phyloP scores from a whole-genome alignment of 2,329 filamentous ascomycete genomes.

The Curvularia hawaiiensis region DNA sequence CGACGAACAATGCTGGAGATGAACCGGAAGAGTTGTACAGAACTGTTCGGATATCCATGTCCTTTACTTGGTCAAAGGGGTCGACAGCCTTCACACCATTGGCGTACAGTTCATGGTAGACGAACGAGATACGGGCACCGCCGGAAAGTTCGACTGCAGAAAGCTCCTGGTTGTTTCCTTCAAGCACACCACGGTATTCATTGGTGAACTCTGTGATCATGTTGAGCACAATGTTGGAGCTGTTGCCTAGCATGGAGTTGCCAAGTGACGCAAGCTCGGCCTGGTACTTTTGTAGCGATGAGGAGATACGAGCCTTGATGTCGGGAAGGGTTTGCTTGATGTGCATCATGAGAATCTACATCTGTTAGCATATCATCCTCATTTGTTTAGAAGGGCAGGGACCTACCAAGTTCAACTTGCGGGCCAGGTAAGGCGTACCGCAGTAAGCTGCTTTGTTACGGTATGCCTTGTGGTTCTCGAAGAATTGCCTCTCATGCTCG shows the following conservation, averaged over 20 bases:
- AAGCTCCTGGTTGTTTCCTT: slow-evolving; percentile 95
- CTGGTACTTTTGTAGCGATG: slow-evolving; percentile 89
- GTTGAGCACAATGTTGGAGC: slow-evolving; percentile 93
- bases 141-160: slow-evolving; percentile 94
- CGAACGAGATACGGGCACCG: slow-evolving; percentile 97
- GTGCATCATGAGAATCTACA: slow-evolving; percentile 97
- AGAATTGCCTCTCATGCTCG: slow-evolving; percentile 95
- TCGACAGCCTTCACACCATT: slow-evolving; percentile 98
- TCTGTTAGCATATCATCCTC: slow-evolving; percentile 31
- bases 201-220: slow-evolving; percentile 99
- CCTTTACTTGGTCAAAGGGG: slow-evolving; percentile 96
- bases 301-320: slow-evolving; percentile 96
- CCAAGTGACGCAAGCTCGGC: slow-evolving; percentile 82
- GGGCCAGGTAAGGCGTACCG: slow-evolving; percentile 93
- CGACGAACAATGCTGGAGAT: slow-evolving; percentile 94
- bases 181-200: slow-evolving; percentile 93
- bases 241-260: slow-evolving; percentile 94
- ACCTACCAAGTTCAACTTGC: slow-evolving; percentile 85
- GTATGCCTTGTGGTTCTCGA: slow-evolving; percentile 98
- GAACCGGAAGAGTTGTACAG: slow-evolving; percentile 99
- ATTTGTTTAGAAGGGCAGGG: background rate
- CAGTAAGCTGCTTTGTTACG: slow-evolving; percentile 99
- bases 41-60: slow-evolving; percentile 95
- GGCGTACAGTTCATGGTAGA: slow-evolving; percentile 97
- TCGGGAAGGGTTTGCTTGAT: slow-evolving; percentile 99